Evolutionary conservation across 2,329 filamentous ascomycete genomes (phyloP), one percentile per base, ranked within the genome.

Genomic region (Aurifilum marmelostoma): DNA sequence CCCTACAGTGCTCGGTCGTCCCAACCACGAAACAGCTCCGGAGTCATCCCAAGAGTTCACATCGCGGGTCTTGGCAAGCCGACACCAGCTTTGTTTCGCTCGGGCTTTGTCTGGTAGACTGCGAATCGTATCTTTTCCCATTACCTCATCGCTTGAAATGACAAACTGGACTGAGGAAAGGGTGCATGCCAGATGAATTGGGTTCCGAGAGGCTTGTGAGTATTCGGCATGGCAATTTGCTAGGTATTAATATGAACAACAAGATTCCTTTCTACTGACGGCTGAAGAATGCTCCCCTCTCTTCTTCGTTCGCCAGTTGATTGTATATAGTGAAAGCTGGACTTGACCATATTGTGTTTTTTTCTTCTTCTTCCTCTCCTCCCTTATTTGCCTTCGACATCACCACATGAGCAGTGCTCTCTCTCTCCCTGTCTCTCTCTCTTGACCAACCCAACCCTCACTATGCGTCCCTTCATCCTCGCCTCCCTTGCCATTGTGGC

Each of bases 31-130:
- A 67, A 69, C 67, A 52, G 14, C 29, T 67, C 37, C 50, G 60
- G 62, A 69, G 58, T 69, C 67, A 58, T 69, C 67, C 64, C 58
- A 69, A 69, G 54, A 52, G 37, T 34, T 47, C 41, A 47, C n/a
- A 62, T 63, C 64, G 56, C 67, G 64, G 64, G 67, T 50, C 59
- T 69, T 59, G 64, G 61, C 67, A n/a, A 69, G 64, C 67, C 67
- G 67, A 69, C 58, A 63, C 61, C 64, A 67, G 1, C 37, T 58
- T 50, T 59, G 67, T 67, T 67, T 69, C 67, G 67, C 60, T 34
- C 47, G 11, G 18, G 32, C 39, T 60, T n/a, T 29, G 64, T 21
- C 27, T n/a, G n/a, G 63, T 58, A 34, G 54, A 69, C 34, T 34
- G 62, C 67, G n/a, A 66, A 66, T 69, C 67, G 63, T 63, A 69